Base-by-base conservation (phyloP, 352 stramenopile genomes). In the Phytophthora brassicae region DNA sequence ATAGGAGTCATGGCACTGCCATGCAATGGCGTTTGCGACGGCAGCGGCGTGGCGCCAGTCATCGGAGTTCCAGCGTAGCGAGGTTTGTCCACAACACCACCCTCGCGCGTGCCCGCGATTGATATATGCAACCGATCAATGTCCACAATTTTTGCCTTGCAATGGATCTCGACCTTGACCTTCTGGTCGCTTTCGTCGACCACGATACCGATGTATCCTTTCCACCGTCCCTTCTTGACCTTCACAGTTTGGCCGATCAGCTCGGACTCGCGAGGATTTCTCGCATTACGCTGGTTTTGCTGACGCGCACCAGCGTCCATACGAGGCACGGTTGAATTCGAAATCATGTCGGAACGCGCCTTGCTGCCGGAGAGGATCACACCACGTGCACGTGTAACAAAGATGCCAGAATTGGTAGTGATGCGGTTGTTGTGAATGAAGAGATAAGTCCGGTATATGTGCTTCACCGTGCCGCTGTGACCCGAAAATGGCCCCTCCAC, bases 141-240 rank as follows among this genome's bases (percentile, higher is more conserved):
- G 50, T 95, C 87, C 28, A 97, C 86, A 16, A 91, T 77, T 67
- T 94, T 93, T 7, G 87, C 85, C 64, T 96, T 95, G 49, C 79
- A 96, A 59, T 97, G 89, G 42, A 97, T 94, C 65, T 97, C 89
- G 28, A 97, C 89, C 68, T 97, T 97, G 62, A 95, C 88, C 67
- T 94, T 97, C 56, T 88, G 81, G 23, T 96, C 89, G 50, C 68
- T 87, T 75, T 94, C 87, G 64, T 94, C 87, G 23, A 96, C 86
- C 35, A 96, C 84, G 56, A 97, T 97, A 64, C 89, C 89, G 56
- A 96, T 96, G 73, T 97, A 97, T 28, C 88, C 88, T 81, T 97
- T 97, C 86, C 88, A 96, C 41, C 89, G 86, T 1, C 89, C 89
- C 57, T 94, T 93, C 63, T 94, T 96, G 66, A 97, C 90, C 73